These are phyloP conservation scores for Penicillium malachiteum DNA, from an alignment of 495 filamentous ascomycete species.

Conservation along the genomic window DNA sequence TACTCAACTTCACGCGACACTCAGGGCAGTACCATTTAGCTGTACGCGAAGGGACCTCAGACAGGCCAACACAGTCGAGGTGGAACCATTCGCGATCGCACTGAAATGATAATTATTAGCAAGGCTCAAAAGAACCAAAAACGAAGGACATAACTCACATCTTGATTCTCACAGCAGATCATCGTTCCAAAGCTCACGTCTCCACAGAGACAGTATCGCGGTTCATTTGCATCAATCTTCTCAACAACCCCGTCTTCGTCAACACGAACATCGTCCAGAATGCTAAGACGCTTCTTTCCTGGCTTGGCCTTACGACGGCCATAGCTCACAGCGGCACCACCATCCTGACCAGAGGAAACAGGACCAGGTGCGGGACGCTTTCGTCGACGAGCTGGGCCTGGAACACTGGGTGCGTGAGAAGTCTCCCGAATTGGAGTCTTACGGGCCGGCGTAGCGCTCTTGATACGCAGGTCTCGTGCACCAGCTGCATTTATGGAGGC, in stretches of 20 bases:
- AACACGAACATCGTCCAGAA: slow-evolving; percentile 41
- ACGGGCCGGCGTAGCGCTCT: slow-evolving; percentile 46
- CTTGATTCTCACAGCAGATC: slow-evolving; percentile 89
- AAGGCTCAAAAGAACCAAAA: slow-evolving; percentile 3
- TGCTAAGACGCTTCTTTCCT: slow-evolving; percentile 49
- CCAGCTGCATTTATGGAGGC: slow-evolving; percentile 12
- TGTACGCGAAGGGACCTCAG: slow-evolving; percentile 69
- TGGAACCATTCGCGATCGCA: slow-evolving; percentile 90
- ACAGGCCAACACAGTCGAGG: slow-evolving; percentile 79
- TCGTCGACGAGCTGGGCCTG: slow-evolving; percentile 48
- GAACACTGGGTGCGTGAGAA: slow-evolving; percentile 46
- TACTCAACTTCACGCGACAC: slow-evolving; percentile 68
- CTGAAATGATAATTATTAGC: slow-evolving; percentile 38
- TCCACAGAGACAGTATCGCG: slow-evolving; percentile 86
- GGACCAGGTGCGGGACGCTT: slow-evolving; percentile 78
- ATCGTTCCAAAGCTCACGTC: slow-evolving; percentile 91
- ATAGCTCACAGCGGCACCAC: slow-evolving; percentile 71
- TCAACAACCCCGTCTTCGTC: slow-evolving; percentile 57
- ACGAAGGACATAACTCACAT: slow-evolving; percentile 60
- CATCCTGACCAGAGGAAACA: slow-evolving; percentile 66
- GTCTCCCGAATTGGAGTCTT: slow-evolving; percentile 54
- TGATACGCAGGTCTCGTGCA: slow-evolving; percentile 45
- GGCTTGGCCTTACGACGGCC: slow-evolving; percentile 80
- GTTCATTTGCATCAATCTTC: slow-evolving; percentile 82
- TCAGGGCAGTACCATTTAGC: slow-evolving; percentile 96